phyloP scores from a whole-genome alignment of 176 grass and related monocot species.

The Phragmites australis region DNA sequence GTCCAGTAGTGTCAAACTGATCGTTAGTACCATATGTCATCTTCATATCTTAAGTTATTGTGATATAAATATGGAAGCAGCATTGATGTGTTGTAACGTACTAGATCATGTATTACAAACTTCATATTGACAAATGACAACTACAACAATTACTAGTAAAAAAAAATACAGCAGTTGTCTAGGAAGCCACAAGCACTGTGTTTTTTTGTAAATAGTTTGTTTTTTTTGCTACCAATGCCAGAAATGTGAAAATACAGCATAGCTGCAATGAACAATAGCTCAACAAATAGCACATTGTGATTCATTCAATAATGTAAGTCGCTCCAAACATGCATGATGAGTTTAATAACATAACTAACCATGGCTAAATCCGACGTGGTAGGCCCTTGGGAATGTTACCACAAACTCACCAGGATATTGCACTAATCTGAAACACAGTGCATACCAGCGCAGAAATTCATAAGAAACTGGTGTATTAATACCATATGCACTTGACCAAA shows the following conservation, averaged over 20 bases:
- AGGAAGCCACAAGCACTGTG: background rate
- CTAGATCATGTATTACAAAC: background rate
- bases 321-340: background rate
- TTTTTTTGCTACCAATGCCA: background rate
- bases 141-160: background rate
- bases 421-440: slow-evolving; percentile 70
- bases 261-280: background rate
- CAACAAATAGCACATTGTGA: background rate
- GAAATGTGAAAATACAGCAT: background rate
- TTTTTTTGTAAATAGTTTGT: background rate
- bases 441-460: slow-evolving; percentile 11
- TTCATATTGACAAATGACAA: background rate
- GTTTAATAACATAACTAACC: slow-evolving; percentile 55
- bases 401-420: slow-evolving; percentile 98
- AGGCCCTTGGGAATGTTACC: slow-evolving; percentile 96
- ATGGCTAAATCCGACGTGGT: slow-evolving; percentile 94
- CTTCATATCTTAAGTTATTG: background rate
- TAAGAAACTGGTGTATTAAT: background rate
- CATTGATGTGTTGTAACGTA: background rate
- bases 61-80: background rate
- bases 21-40: background rate
- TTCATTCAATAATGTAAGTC: background rate
- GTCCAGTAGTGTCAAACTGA: background rate
- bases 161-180: background rate
- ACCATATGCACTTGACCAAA: background rate